Percentiles rank a stretch among this genome's conserved stretches.
Evolutionary conservation across 257 asterid species (phyloP).

Genomic region (Mitragyna speciosa): DNA sequence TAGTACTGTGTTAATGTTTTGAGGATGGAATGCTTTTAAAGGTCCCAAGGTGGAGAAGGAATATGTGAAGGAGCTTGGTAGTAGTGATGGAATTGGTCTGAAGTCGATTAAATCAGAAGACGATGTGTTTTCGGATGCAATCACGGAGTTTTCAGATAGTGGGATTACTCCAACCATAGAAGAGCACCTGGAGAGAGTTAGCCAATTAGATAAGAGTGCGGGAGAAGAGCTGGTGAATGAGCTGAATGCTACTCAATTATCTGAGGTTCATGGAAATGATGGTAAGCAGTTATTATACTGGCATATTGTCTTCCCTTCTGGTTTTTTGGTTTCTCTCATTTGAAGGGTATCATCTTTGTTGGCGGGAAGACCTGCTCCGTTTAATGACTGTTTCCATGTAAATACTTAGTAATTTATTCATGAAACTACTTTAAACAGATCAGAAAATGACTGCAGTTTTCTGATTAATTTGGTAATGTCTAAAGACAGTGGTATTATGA

Average conservation of each 20-base stretch:
- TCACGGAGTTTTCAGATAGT: conserved; percentile 61
- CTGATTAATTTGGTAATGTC: neutral
- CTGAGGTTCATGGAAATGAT: conserved; percentile 33
- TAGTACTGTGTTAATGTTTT: neutral
- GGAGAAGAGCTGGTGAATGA: conserved; percentile 39
- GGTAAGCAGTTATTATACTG: conserved; percentile 39
- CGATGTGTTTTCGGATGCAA: conserved; percentile 77
- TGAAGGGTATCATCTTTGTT: neutral
- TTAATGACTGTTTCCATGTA: neutral
- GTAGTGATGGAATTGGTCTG: conserved; percentile 40
- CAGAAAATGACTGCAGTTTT: neutral
- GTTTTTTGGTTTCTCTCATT: neutral
- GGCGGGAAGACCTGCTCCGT: neutral
- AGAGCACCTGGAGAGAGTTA: conserved; percentile 34
- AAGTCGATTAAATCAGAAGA: conserved; percentile 60
- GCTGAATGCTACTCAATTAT: conserved; percentile 19
- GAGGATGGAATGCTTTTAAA: conserved; percentile 29
- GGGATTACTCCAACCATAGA: conserved; percentile 47
- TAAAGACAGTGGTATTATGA: neutral
- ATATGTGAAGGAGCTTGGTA: conserved; percentile 27
- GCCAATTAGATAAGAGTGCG: conserved; percentile 22
- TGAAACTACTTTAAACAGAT: neutral
- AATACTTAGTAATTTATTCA: neutral
- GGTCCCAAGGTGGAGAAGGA: conserved; percentile 50
- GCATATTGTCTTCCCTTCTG: neutral